Percentiles rank a stretch among this genome's conserved stretches.
These are phyloP conservation scores for Magnolia officinalis DNA, from an alignment of 164 flowering plant genomes.

Conservation along the genomic window DNA sequence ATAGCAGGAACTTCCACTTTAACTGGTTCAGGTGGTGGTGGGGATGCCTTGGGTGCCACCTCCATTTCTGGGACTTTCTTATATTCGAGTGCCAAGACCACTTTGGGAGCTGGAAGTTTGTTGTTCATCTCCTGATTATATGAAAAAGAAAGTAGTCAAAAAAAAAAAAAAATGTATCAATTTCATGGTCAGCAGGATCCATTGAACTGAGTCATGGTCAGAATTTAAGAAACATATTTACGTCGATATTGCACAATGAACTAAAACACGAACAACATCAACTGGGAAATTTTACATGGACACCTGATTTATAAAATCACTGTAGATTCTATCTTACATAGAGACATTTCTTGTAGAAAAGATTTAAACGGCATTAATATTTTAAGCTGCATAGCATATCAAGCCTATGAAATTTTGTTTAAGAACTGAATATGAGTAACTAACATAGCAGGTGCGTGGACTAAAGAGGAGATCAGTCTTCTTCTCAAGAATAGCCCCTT, in stretches of 20 bases:
- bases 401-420: too few species aligned
- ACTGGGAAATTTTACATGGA: too few species aligned
- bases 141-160: background rate
- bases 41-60: slow-evolving; percentile 33
- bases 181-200: background rate
- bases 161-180: too few species aligned
- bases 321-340: too few species aligned
- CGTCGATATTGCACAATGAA: background rate
- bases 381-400: too few species aligned
- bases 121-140: slow-evolving; percentile 39
- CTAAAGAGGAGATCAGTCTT: too few species aligned
- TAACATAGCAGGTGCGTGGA: too few species aligned
- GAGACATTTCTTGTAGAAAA: too few species aligned
- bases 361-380: too few species aligned
- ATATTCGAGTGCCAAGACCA: slow-evolving; percentile 71
- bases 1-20: slow-evolving; percentile 55
- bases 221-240: background rate
- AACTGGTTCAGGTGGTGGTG: slow-evolving; percentile 55
- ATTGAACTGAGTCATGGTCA: background rate
- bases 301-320: too few species aligned
- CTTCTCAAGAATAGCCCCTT: too few species aligned
- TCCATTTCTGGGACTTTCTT: slow-evolving; percentile 52
- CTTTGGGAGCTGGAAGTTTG: slow-evolving; percentile 58
- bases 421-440: too few species aligned
- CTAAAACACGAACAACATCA: background rate